Base-by-base conservation (phyloP, 495 filamentous ascomycete genomes). In the Lophiostoma macrostomum region DNA sequence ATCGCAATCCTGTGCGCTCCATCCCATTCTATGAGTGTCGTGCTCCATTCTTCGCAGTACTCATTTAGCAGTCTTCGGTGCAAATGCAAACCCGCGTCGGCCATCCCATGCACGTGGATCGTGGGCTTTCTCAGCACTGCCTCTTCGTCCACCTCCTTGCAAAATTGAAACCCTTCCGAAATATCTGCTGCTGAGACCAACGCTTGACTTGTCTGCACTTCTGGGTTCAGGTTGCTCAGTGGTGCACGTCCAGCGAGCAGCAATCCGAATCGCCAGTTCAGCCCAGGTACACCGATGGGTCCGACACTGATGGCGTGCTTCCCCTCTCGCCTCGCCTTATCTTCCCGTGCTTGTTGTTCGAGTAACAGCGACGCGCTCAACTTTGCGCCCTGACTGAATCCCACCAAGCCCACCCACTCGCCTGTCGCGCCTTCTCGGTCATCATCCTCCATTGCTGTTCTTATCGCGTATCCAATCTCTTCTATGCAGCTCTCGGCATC, bases 41-140 rank as follows among this genome's bases (percentile, higher is more conserved):
- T 56, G 25, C 58, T 74, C 1, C 63, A 64, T 28, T 61, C 38
- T 22, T 77, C 71, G 61, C 74, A 80, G 62, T 78, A 84, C 44
- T 73, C 60, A 6, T 71, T 57, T 8, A 73, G 48, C 60, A 85
- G 61, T 53, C 71, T 66, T 50, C 72, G 60, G 53, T 85, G 81
- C 25, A 76, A 50, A 35, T 74, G 58, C 24, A 84, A 51, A 0
- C 79, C 80, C 36, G 67, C 63, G 60, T 86, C 83, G 29, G 60
- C 65, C 64, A 77, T 50, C 0, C 83, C 83, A 66, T 85, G 83
- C 4, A 86, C 76, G 67, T 86, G 83, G 22, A 85, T 50, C 12
- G 80, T 83, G 25, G 80, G 80, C n/a, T 80, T 58, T n/a, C 45
- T 63, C 47, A 76, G 38, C 14, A 71, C 42, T 53, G 64, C 53